phyloP scores from a whole-genome alignment of 1,139 yeast genomes.

The Yamadazyma mexicana region DNA sequence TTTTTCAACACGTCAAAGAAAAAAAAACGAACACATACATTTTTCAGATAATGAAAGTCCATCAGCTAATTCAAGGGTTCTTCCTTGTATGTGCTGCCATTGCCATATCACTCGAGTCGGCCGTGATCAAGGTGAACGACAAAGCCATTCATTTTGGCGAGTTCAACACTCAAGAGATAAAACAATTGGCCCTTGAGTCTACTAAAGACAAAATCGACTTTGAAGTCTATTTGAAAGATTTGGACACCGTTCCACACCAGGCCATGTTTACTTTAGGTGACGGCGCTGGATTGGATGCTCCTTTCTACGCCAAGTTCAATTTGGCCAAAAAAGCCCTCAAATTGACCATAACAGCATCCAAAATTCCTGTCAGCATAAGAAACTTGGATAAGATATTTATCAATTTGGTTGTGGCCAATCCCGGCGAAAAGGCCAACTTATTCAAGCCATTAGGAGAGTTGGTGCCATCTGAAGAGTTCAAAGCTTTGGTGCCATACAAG shows the following conservation, averaged over 20 bases:
- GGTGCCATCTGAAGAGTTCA: conserved; percentile 31
- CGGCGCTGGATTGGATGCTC: conserved; percentile 24
- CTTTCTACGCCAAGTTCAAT: conserved; percentile 26
- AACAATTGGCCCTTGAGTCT: conserved; percentile 29
- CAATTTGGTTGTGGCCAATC: conserved; percentile 34
- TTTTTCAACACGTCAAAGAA: conserved; percentile 6
- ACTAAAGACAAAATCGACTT: conserved; percentile 35
- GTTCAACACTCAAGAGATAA: conserved; percentile 35
- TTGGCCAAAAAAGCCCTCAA: conserved; percentile 21
- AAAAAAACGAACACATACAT: conserved; percentile 2
- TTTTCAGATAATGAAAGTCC: conserved; percentile 5
- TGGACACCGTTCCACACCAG: conserved; percentile 30
- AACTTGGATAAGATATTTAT: conserved; percentile 31
- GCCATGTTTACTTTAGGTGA: conserved; percentile 27
- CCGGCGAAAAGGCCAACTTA: conserved; percentile 22
- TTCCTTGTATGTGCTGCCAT: conserved; percentile 7
- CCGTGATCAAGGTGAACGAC: conserved; percentile 28
- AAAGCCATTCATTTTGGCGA: conserved; percentile 33
- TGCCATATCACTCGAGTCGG: conserved; percentile 30
- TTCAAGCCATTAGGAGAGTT: conserved; percentile 32
- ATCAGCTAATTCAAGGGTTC: conserved; percentile 3
- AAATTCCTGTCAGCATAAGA: conserved; percentile 41
- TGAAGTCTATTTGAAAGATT: conserved; percentile 27
- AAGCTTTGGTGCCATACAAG: conserved; percentile 24
- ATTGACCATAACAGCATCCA: conserved; percentile 28